phyloP scores from a whole-genome alignment of 192 early-diverging fungal genomes.

The Paraglomus occultum region DNA sequence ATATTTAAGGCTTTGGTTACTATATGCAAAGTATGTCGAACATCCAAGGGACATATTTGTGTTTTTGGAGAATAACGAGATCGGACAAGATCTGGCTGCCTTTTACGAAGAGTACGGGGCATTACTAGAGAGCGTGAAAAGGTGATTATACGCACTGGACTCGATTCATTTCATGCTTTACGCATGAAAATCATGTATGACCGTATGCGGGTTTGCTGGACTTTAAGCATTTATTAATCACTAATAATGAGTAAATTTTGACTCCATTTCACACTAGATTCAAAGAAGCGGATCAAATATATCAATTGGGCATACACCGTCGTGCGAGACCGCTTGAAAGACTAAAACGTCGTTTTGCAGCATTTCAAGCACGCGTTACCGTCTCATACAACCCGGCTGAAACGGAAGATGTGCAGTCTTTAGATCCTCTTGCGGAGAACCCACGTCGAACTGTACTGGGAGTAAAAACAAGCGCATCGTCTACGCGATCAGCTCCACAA shows the following conservation, averaged over 20 bases:
- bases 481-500: conserved; percentile 1
- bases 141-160: conserved; percentile 27
- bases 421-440: neutral
- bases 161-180: neutral
- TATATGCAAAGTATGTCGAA: conserved; percentile 53
- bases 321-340: conserved; percentile 69
- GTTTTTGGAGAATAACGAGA: conserved; percentile 68
- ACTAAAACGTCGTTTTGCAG: conserved; percentile 54
- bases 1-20: conserved; percentile 41
- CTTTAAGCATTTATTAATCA: conserved; percentile 23
- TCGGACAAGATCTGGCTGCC: conserved; percentile 62
- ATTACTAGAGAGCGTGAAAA: conserved; percentile 51
- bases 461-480: conserved; percentile 22
- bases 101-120: conserved; percentile 78
- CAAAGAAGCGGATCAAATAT: conserved; percentile 62
- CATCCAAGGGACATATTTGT: conserved; percentile 71
- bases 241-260: conserved; percentile 13
- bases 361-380: conserved; percentile 56
- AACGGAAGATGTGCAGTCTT: conserved; percentile 19
- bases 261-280: conserved; percentile 35
- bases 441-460: conserved; percentile 25
- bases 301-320: conserved; percentile 61
- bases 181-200: conserved; percentile 8
- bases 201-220: neutral
- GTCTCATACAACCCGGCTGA: conserved; percentile 1